Conservation (phyloP, 2,329 filamentous ascomycete species). For the Thelonectria olida region DNA sequence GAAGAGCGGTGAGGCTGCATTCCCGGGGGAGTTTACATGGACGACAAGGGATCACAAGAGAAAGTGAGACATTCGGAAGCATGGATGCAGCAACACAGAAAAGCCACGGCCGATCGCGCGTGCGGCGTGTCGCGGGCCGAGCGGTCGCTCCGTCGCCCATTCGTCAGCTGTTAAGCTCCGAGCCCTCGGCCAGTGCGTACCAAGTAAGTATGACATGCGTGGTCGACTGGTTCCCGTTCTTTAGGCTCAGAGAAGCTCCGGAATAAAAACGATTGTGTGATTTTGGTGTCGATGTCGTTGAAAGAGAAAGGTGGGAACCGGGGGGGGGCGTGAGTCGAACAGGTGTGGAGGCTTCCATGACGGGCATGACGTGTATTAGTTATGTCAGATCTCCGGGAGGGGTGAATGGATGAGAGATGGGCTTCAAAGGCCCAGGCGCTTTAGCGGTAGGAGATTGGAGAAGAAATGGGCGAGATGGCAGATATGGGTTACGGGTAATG, state of each 20-base stretch:
- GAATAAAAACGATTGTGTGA: conserved; percentile 34
- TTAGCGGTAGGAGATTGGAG: conserved; percentile 9
- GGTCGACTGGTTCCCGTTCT: background rate
- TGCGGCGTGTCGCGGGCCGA: conserved; percentile 13
- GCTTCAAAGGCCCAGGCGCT: conserved; percentile 15
- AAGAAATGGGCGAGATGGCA: no score
- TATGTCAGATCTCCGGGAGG: conserved; percentile 23
- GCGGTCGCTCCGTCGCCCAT: conserved; percentile 9
- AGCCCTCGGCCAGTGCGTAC: background rate
- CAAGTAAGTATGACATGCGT: conserved; percentile 10
- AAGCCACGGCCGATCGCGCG: conserved; percentile 30
- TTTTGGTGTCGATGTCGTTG: conserved; percentile 40
- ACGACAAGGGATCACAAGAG: no score
- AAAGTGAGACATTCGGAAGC: background rate
- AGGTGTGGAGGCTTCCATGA: background rate
- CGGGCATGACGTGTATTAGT: conserved; percentile 27
- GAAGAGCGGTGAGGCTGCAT: background rate
- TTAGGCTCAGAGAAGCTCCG: background rate
- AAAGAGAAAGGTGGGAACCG: background rate
- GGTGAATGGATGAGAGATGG: conserved; percentile 29
- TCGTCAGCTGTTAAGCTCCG: background rate
- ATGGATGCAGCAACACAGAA: background rate
- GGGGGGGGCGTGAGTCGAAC: background rate
- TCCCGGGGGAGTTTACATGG: background rate
- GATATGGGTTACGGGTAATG: background rate